A percentile compares a stretch with the other conserved stretches of the same genome.
Conservation (phyloP, 2,329 filamentous ascomycete species). For the Fusarium sulawesiense region DNA sequence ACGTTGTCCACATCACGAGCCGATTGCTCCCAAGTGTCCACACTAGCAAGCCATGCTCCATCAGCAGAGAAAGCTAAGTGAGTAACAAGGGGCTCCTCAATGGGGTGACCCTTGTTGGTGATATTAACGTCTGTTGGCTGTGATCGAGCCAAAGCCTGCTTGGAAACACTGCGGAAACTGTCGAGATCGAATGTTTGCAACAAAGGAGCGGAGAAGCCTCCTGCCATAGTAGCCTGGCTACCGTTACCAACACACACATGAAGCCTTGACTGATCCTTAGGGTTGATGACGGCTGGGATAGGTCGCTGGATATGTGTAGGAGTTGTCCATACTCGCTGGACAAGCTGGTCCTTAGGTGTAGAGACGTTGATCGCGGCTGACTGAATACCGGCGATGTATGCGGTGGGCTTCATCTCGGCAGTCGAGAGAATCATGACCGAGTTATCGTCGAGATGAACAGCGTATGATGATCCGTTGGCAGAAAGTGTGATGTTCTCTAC, state of each 20-base stretch:
- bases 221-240: slow-evolving; percentile 66
- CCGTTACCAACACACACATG: slow-evolving; percentile 75
- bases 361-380: slow-evolving; percentile 63
- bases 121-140: slow-evolving; percentile 85
- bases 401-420: slow-evolving; percentile 84
- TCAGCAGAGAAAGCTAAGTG: slow-evolving; percentile 81
- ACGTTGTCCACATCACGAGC: slow-evolving; percentile 70
- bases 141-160: slow-evolving; percentile 89
- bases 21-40: slow-evolving; percentile 90
- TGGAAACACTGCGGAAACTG: slow-evolving; percentile 79
- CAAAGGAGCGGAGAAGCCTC: slow-evolving; percentile 63
- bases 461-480: slow-evolving; percentile 81
- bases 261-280: slow-evolving; percentile 70
- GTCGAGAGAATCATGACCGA: slow-evolving; percentile 92
- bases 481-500: slow-evolving; percentile 90
- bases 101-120: slow-evolving; percentile 74
- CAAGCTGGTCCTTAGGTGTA: slow-evolving; percentile 63
- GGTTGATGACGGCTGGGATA: slow-evolving; percentile 72
- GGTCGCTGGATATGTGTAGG: slow-evolving; percentile 58
- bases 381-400: slow-evolving; percentile 87
- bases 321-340: slow-evolving; percentile 63
- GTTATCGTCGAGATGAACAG: slow-evolving; percentile 89
- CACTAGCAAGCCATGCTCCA: slow-evolving; percentile 88
- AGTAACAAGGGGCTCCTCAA: slow-evolving; percentile 82
- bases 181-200: slow-evolving; percentile 91